Conservation (phyloP, 305 asterid genomes). For the Fraxinus ornus region DNA sequence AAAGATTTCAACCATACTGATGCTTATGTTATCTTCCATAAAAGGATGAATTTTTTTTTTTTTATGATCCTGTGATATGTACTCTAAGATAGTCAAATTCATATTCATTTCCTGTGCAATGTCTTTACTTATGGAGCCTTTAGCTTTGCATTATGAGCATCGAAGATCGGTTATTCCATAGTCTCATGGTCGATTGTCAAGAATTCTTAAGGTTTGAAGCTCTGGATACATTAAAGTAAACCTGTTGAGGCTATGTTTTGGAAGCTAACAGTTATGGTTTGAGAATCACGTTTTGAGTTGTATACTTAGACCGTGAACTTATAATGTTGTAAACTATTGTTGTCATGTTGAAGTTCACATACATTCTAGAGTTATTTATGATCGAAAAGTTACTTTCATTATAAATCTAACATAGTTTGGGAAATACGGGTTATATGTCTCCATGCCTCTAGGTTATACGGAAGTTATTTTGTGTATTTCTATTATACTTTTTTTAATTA, state of each 20-base stretch:
- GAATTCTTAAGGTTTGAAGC: background rate
- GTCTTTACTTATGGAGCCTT: background rate
- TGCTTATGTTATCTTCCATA: background rate
- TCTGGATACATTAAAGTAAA: background rate
- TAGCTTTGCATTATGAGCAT: background rate
- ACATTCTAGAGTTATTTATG: background rate
- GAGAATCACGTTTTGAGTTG: background rate
- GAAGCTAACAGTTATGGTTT: background rate
- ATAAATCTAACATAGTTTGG: background rate
- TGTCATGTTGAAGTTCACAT: background rate
- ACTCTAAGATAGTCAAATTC: background rate
- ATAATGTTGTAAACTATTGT: background rate
- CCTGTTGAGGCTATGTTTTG: background rate
- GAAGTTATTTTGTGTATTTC: background rate
- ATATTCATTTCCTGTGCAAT: background rate
- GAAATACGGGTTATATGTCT: background rate
- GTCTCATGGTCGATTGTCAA: background rate
- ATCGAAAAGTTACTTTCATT: background rate
- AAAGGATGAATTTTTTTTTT: background rate
- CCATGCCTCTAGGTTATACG: background rate
- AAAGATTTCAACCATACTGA: background rate
- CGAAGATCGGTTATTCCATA: background rate
- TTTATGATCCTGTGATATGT: background rate
- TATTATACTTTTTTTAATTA: background rate
- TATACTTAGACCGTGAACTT: background rate